Base-by-base conservation (phyloP, 169 alveolate species). In the Eimeria praecox region DNA sequence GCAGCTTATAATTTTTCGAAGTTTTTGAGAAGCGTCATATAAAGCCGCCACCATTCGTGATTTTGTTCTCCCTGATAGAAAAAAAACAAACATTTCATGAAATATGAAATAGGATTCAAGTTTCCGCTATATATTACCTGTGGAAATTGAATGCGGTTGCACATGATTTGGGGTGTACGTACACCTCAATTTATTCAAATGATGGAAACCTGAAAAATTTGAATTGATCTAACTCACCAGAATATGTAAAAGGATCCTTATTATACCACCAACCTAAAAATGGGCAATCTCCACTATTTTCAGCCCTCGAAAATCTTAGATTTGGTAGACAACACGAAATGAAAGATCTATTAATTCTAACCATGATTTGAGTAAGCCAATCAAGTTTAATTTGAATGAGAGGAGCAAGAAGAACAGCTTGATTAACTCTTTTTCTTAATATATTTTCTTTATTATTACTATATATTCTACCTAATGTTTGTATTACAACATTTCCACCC, bases 211-310 rank as follows among this genome's bases (percentile, higher is more conserved):
- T 56, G 69, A 27, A 56, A 56, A 20, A 20, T 56, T 56, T 27
- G n/a, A n/a, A n/a, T n/a, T n/a, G n/a, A n/a, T n/a, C n/a, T 30
- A 38, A 18, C 59, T 40, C 35, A 91, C 95, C 95, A 30, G 85
- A 42, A 49, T 91, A 91, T 30, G 95, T 85, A 46, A 52, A 91
- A 0, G 83, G 95, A 42, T 91, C 95, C 66, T 56, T 91, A 42
- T 77, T 80, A 54, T 91, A 91, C 95, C 95, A 91, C 90, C 95
- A 44, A 33, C 66, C 95, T 38, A 91, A 82, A 73, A 73, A 91
- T 27, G 90, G 90, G 90, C 86, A 91, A 16, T 73, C 95, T 33
- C 71, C 91, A 82, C 83, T 85, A 27, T 71, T 52, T 2, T 66
- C 64, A 20, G 82, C 71, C 69, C 95, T 66, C 6, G 77, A 85